Base-by-base conservation (phyloP, 2,329 filamentous ascomycete species). In the Colletotrichum spaethianum region DNA sequence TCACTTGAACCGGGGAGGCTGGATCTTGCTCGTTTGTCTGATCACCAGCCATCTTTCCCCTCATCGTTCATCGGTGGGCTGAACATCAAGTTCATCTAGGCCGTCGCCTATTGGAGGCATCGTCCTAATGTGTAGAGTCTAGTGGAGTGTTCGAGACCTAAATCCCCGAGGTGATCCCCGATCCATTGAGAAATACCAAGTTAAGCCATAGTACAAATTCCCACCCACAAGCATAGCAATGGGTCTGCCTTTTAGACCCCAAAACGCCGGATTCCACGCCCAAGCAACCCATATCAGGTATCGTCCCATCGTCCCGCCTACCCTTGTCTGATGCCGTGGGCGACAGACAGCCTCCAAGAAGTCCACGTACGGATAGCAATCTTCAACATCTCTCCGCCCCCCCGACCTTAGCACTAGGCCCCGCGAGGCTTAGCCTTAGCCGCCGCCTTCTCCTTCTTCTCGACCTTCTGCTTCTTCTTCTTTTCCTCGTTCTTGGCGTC, bases 371-470 rank as follows among this genome's bases (percentile, higher is more conserved):
- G n/a, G n/a, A n/a, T n/a, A 55, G 36, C 26, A 44, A 33, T 31
- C 36, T 5, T 44, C 46, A 14, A 40, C 8, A 23, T 18, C 46
- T 33, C 4, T n/a, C 12, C 48, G 31, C 9, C 33, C 61, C 26
- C 57, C 18, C 3, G 26, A 31, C 48, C 33, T 6, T 18, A 2
- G 18, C 23, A n/a, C 23, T 63, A 75, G 33, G 89, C 86, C 28
- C 91, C 93, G 74, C 94, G 91, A 18, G 96, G 95, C 85, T 96
- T 98, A 7, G 93, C 88, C 85, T 98, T 99, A 28, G 91, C 90
- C 75, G 94, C 94, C 75, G 95, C 95, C 89, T 98, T 99, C 75
- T 95, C 94, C 86, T 98, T 98, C 79, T 96, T 95, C 70, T 97
- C 94, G 74, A 94, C 91, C 89, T 98, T 99, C 76, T 93, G 88